phyloP scores from a whole-genome alignment of 2,329 filamentous ascomycete genomes.

The Hysterium pulicare region DNA sequence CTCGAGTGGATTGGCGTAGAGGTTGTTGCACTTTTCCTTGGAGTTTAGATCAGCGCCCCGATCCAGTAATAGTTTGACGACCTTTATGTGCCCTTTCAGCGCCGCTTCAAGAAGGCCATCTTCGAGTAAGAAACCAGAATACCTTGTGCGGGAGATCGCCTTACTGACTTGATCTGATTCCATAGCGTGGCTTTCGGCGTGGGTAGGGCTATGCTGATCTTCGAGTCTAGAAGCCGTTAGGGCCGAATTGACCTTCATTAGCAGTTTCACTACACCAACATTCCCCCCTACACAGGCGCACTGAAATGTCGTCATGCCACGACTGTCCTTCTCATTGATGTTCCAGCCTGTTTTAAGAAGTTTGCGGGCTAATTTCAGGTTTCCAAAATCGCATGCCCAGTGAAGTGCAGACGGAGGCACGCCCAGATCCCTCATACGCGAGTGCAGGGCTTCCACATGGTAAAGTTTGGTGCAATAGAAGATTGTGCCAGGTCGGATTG shows the following conservation, averaged over 20 bases:
- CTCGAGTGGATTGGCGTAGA: constrained; percentile 4
- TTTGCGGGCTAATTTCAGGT: constrained; percentile 6
- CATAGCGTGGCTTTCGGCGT: constrained; percentile 7
- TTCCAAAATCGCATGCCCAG: constrained; percentile 11
- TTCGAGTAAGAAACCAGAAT: constrained; percentile 5
- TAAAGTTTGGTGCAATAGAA: constrained; percentile 14
- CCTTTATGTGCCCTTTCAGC: constrained; percentile 5
- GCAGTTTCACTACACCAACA: neutral
- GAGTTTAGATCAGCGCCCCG: constrained; percentile 10
- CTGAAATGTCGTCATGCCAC: constrained; percentile 7
- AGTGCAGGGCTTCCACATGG: constrained; percentile 8
- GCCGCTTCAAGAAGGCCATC: constrained; percentile 8
- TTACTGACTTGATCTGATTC: constrained; percentile 11
- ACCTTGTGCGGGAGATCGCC: constrained; percentile 12
- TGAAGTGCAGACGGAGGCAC: constrained; percentile 17
- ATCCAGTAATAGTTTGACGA: constrained; percentile 13
- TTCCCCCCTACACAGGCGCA: neutral
- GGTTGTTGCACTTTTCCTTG: neutral
- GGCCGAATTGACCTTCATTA: neutral
- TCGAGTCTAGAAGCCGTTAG: constrained; percentile 2
- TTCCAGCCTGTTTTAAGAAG: constrained; percentile 10
- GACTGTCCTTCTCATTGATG: constrained; percentile 9
- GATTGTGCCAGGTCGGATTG: constrained; percentile 13
- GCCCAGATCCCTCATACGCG: constrained; percentile 8
- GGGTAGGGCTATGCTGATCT: constrained; percentile 1